These are phyloP conservation scores for Aspergillus campestris DNA, from an alignment of 495 filamentous ascomycete species.

Conservation along the genomic window DNA sequence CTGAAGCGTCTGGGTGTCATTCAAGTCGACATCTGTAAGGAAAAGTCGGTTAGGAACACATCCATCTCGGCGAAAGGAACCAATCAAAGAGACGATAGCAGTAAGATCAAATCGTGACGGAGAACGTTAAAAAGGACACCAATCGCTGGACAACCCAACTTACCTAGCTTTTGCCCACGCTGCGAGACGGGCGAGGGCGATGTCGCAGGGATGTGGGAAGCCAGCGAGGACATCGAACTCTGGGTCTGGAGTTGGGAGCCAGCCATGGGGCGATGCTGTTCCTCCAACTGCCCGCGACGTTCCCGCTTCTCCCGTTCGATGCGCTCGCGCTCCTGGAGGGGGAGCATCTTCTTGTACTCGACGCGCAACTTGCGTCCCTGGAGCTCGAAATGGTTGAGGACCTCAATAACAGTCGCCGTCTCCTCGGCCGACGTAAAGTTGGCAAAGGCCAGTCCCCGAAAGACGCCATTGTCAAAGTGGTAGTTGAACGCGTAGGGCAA, in stretches of 20 bases:
- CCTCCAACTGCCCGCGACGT: constrained; percentile 89
- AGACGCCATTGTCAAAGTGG: constrained; percentile 97
- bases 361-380: constrained; percentile 90
- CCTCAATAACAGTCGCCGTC: constrained; percentile 80
- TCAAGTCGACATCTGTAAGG: constrained; percentile 69
- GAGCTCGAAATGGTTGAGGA: constrained; percentile 89
- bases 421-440: constrained; percentile 96
- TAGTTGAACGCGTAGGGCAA: constrained; percentile 99
- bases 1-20: constrained; percentile 76
- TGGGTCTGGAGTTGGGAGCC: constrained; percentile 64
- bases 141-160: constrained; percentile 11
- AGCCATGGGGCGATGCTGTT: constrained; percentile 78
- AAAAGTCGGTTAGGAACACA: background rate
- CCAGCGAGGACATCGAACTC: constrained; percentile 73
- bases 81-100: too few relatives aligned
- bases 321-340: constrained; percentile 83
- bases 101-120: background rate
- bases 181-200: constrained; percentile 66
- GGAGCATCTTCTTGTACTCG: constrained; percentile 99
- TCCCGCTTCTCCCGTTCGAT: constrained; percentile 97
- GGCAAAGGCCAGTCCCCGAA: constrained; percentile 91
- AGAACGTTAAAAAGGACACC: constrained; percentile 1
- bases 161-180: constrained; percentile 55
- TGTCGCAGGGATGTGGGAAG: constrained; percentile 58
- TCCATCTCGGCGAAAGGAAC: too few relatives aligned